Base-by-base conservation (phyloP, 169 alveolate species). In the Plasmodium vinckei region DNA sequence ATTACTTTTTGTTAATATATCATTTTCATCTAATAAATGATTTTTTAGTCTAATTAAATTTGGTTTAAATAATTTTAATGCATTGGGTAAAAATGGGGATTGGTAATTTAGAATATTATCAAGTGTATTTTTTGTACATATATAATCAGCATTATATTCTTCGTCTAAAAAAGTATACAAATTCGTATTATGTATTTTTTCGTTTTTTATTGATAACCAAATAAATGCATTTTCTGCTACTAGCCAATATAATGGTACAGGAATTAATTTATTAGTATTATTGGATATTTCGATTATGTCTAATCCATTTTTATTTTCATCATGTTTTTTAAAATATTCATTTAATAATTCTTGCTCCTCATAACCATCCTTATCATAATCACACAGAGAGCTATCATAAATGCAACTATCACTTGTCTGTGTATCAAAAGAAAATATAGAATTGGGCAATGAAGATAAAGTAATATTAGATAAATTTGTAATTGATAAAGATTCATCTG, bases 171-270 rank as follows among this genome's bases (percentile, higher is more conserved):
- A 82, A n/a, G 54, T 64, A 61, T 82, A 82, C 25, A 82, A 57
- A 57, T 82, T 72, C 23, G 33, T 44, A 53, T 82, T 67, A 49
- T 82, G n/a, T 12, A 68, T 82, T 68, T 61, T 69, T 82, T 82
- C 90, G 19, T 65, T 82, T 13, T 82, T 82, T 82, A 82, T 68
- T 7, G 73, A 82, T 57, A 82, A 23, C 90, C 90, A 82, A 44
- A 82, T 82, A 42, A 82, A 82, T 56, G 86, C 17, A 67, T 82
- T 82, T 56, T 82, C 90, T 21, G 90, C 84, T 12, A 82, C 90
- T 7, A 82, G 86, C 90, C 90, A 82, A 23, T 82, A 82, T 39
- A 82, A 46, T 1, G 90, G 90, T 44, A 82, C 56, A 9, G 90
- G 90, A 46, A 82, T 82, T 68, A 82, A 56, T 68, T 82, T 82